Evolutionary conservation across 768 basidiomycete genomes (phyloP).

Genomic region (Amanita rimosa): DNA sequence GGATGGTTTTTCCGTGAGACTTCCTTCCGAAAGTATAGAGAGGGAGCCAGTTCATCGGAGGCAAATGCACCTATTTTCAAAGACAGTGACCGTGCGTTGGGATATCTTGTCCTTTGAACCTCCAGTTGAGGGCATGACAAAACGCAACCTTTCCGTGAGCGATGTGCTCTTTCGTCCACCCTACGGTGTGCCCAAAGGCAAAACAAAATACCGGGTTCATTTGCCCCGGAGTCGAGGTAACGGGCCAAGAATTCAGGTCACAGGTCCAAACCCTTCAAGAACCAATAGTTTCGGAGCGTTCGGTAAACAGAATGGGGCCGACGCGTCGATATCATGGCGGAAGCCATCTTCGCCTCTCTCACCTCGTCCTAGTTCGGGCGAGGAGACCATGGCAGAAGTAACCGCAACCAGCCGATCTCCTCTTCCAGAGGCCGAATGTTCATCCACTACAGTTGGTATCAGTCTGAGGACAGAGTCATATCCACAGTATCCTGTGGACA

Average conservation of each 20-base stretch:
- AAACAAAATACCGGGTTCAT: slow-evolving; percentile 26
- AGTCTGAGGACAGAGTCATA: slow-evolving; percentile 16
- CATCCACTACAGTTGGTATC: slow-evolving; percentile 18
- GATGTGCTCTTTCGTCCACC: slow-evolving; percentile 50
- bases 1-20: slow-evolving; percentile 27
- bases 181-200: slow-evolving; percentile 22
- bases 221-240: slow-evolving; percentile 23
- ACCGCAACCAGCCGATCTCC: slow-evolving; percentile 59
- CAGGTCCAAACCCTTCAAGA: slow-evolving; percentile 14
- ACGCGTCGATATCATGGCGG: slow-evolving; percentile 33
- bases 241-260: slow-evolving; percentile 19
- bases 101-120: slow-evolving; percentile 68
- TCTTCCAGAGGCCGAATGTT: slow-evolving; percentile 37
- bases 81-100: slow-evolving; percentile 32
- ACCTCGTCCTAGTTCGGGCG: slow-evolving; percentile 12
- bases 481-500: not conserved
- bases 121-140: slow-evolving; percentile 53
- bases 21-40: slow-evolving; percentile 33
- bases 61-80: slow-evolving; percentile 34
- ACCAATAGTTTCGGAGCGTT: slow-evolving; percentile 24
- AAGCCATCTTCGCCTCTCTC: slow-evolving; percentile 18
- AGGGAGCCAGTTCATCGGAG: slow-evolving; percentile 35
- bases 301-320: slow-evolving; percentile 29
- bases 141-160: slow-evolving; percentile 50
- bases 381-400: slow-evolving; percentile 18